These are phyloP conservation scores for Amanita pseudoporphyria DNA, from an alignment of 768 basidiomycete species.

Conservation along the genomic window DNA sequence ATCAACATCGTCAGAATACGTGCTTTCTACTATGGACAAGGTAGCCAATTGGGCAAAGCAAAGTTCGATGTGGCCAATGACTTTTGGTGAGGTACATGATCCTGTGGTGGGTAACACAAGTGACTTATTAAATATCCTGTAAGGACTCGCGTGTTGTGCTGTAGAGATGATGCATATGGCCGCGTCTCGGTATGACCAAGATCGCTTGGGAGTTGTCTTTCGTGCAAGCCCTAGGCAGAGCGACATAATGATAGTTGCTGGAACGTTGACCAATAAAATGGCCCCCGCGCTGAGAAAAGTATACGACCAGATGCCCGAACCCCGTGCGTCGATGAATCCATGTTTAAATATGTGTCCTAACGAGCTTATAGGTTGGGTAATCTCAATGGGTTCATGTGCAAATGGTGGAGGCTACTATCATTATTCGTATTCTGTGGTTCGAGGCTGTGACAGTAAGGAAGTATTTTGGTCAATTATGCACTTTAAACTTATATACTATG, in stretches of 20 bases:
- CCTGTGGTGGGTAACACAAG: background rate
- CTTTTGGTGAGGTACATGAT: conserved; percentile 49
- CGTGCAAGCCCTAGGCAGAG: conserved; percentile 98
- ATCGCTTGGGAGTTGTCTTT: conserved; percentile 94
- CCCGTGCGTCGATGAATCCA: conserved; percentile 41
- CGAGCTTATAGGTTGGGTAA: conserved; percentile 75
- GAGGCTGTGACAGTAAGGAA: conserved; percentile 83
- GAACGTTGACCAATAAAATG: conserved; percentile 99
- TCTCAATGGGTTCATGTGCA: conserved; percentile 99
- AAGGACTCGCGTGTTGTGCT: conserved; percentile 96
- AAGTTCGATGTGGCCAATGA: conserved; percentile 99
- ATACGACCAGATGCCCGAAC: conserved; percentile 98
- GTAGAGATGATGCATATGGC: conserved; percentile 99
- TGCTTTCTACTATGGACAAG: conserved; percentile 92
- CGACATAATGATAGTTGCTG: conserved; percentile 99
- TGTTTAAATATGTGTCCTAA: background rate
- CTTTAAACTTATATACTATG: conserved; percentile 9
- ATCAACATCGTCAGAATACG: conserved; percentile 64
- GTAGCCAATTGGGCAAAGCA: conserved; percentile 96
- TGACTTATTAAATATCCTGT: conserved; percentile 5
- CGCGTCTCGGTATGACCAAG: conserved; percentile 97
- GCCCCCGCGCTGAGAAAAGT: conserved; percentile 95
- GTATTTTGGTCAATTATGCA: background rate
- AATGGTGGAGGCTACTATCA: conserved; percentile 98
- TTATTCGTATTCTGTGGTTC: conserved; percentile 97